Evolutionary conservation across 495 filamentous ascomycete genomes (phyloP).

Genomic region (Aspergillus leporis): DNA sequence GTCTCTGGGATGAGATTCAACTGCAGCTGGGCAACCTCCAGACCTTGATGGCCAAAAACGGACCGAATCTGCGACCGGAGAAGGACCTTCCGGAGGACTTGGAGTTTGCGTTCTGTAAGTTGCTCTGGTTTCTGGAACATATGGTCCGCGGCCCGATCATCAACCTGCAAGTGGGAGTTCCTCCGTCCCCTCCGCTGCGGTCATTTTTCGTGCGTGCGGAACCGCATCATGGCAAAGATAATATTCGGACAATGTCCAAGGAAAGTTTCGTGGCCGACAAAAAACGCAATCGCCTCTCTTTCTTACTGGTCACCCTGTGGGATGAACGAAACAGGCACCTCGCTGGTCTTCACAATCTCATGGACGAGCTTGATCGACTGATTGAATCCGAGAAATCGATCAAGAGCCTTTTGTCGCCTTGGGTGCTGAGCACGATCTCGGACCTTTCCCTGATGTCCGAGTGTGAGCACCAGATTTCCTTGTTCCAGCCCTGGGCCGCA

Average conservation of each 20-base stretch:
- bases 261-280: not conserved
- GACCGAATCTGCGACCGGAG: conserved; percentile 20
- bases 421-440: conserved; percentile 34
- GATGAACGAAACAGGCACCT: conserved; percentile 26
- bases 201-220: conserved; percentile 20
- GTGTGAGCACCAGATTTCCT: conserved; percentile 40
- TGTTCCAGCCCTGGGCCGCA: conserved; percentile 51
- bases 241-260: not conserved
- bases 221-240: conserved; percentile 13
- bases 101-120: conserved; percentile 28
- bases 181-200: conserved; percentile 39
- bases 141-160: conserved; percentile 23
- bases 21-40: conserved; percentile 29
- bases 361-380: conserved; percentile 50
- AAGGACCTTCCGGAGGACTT: conserved; percentile 35
- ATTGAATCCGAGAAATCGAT: conserved; percentile 35
- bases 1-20: conserved; percentile 30
- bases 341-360: conserved; percentile 26
- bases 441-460: conserved; percentile 46
- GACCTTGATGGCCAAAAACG: conserved; percentile 28
- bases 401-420: conserved; percentile 38
- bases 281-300: conserved; percentile 27
- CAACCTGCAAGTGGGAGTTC: conserved; percentile 20
- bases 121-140: conserved; percentile 32
- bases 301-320: conserved; percentile 32